phyloP scores from a whole-genome alignment of 257 asterid species.

The Solanum medicagineum region DNA sequence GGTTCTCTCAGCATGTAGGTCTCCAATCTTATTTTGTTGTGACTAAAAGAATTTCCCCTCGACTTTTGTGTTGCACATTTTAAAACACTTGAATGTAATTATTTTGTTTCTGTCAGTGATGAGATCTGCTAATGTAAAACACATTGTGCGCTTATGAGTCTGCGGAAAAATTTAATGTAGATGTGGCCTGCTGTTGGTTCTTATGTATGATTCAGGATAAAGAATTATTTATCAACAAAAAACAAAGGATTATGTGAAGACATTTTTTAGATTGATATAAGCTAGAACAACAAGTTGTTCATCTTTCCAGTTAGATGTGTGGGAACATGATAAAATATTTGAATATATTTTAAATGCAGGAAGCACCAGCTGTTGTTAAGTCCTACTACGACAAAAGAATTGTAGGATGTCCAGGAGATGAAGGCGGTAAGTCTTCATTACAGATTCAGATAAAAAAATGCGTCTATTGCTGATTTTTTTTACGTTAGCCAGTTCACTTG shows the following conservation, averaged over 20 bases:
- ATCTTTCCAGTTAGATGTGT: neutral
- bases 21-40: neutral
- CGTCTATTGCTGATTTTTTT: neutral
- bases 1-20: neutral
- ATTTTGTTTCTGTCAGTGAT: neutral
- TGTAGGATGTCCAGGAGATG: constrained; percentile 92
- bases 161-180: neutral
- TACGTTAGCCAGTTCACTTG: neutral
- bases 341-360: constrained; percentile 27
- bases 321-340: neutral
- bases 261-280: neutral
- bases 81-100: neutral
- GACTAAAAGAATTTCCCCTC: neutral
- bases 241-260: neutral
- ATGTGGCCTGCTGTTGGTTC: neutral
- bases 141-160: neutral
- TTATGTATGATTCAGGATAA: neutral
- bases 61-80: neutral
- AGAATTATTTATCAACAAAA: neutral
- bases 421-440: constrained; percentile 54
- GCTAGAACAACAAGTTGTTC: neutral
- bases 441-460: neutral
- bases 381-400: constrained; percentile 72
- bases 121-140: neutral
- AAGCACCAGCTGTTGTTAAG: constrained; percentile 69